These are phyloP conservation scores for Digitaria exilis DNA, from an alignment of 202 grass and related monocot genomes.

Conservation along the genomic window DNA sequence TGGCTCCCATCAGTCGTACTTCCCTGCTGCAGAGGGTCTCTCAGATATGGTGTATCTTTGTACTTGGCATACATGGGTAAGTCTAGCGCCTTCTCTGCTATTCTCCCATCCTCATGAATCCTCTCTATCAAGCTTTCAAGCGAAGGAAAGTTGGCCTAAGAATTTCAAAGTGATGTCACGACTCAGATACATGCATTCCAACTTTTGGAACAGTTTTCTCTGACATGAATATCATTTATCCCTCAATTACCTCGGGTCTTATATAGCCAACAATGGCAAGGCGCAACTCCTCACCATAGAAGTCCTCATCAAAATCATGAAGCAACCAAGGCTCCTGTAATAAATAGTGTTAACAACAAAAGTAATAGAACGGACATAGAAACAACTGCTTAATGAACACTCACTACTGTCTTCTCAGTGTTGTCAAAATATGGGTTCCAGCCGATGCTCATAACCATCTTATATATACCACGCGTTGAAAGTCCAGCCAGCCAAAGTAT, in stretches of 20 bases:
- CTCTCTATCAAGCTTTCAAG: conserved; percentile 89
- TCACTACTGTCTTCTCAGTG: conserved; percentile 88
- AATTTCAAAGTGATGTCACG: conserved; percentile 11
- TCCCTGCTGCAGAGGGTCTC: conserved; percentile 42
- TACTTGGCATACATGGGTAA: conserved; percentile 67
- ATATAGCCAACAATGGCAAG: conserved; percentile 94
- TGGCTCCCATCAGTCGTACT: conserved; percentile 15
- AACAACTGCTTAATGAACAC: conserved; percentile 32
- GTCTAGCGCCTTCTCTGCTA: conserved; percentile 81
- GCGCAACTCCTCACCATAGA: conserved; percentile 91
- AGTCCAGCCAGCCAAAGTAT: conserved; percentile 93
- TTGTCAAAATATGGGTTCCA: conserved; percentile 99
- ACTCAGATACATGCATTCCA: conserved; percentile 7
- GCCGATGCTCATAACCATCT: conserved; percentile 99
- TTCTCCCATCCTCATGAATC: conserved; percentile 89
- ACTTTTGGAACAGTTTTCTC: not conserved
- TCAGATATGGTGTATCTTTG: conserved; percentile 75
- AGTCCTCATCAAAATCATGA: conserved; percentile 82
- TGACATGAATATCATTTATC: not conserved
- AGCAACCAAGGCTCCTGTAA: conserved; percentile 97
- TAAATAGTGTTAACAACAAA: conserved; percentile 31
- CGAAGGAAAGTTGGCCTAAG: conserved; percentile 89
- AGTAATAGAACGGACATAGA: conserved; percentile 36
- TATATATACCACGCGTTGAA: conserved; percentile 69
- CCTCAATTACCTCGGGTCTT: conserved; percentile 73